Base-by-base conservation (phyloP, 116 monocot species). In the Zostera marina region DNA sequence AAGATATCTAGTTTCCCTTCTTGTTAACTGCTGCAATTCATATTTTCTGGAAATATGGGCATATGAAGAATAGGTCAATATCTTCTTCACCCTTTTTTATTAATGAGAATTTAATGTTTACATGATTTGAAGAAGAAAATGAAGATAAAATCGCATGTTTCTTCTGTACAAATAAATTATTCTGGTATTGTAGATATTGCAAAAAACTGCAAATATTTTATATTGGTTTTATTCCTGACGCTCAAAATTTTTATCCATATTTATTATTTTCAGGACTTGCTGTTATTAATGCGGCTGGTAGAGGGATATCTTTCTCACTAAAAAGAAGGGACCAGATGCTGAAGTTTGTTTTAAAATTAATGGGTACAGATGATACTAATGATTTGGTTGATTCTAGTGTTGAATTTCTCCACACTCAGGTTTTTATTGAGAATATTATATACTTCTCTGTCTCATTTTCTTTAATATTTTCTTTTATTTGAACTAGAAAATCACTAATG, bases 241-340 rank as follows among this genome's bases (percentile, higher is more conserved):
- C 8, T n/a, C 24, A 38, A 22, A 22, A 25, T 23, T 56, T 23
- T 56, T 25, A 56, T 56, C 32, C 32, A 40, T 2, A 46, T 53
- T 59, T 62, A 0, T 56, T 54, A 24, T 46, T 9, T 64, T 23
- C 55, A 94, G 94, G 94, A 14, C 71, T 75, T 56, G 81, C 81
- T 70, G 94, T 94, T 42, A 88, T 94, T 59, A 79, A 79, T 77
- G 94, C 94, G 60, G 68, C 88, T 66, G 88, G 85, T 69, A 85
- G 75, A 71, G 94, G 94, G 41, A 66, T 94, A 46, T 80, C 76
- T 43, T 88, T 94, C 65, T 85, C 88, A 53, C 64, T 94, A 56
- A 94, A 84, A 69, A 64, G 81, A 72, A 84, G 94, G 68, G 94
- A 94, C 60, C 76, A 76, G 61, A 70, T 94, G 67, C 77, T 94